Evolutionary conservation across 2,329 filamentous ascomycete species (phyloP), one percentile per base, ranked within the genome.

Genomic region (Sporothrix inflata): DNA sequence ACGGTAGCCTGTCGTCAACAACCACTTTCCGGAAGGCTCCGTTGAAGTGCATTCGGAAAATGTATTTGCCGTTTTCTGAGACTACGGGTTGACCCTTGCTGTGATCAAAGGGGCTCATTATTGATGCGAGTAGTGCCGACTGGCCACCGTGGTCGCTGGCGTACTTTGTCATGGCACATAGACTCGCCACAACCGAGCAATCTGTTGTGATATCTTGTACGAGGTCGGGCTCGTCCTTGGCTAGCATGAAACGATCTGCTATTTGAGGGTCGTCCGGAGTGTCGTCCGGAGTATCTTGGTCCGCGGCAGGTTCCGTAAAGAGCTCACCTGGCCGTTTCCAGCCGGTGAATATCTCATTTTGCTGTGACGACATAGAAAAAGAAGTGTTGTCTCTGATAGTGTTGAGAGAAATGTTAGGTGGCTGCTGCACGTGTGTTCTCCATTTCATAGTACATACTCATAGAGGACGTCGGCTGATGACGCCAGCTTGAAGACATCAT

Each of bases 121-220:
- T 87, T 4, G 89, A 88, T 1, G 89, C 85, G 24, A 97, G 86
- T 45, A 95, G 86, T 80, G 90, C 90, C 49, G 87, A 85, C 80
- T 91, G 87, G 16, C 34, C 34, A 14, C 12, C 30, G 24, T 49
- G 42, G 19, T n/a, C 21, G 34, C 24, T 87, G 9, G 90, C 86
- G 75, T 93, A 87, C 53, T 90, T 90, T 73, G 91, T 90, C 30
- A 89, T 91, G 34, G 94, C 94, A 79, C 94, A 98, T 6, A 99
- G 86, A 79, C 96, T 98, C 19, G 96, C 96, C 38, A 99, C 95
- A 3, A 99, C 95, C 1, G 96, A 98, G 79, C 96, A 99, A 80
- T 99, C 96, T 0, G 95, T 97, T 5, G 95, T 94, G 73, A 97
- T 90, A 81, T 99, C 96, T 81, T 99, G 96, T 2, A 98, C 94